Base-by-base conservation (phyloP, 345 rosid genomes). In the Corchorus olitorius region DNA sequence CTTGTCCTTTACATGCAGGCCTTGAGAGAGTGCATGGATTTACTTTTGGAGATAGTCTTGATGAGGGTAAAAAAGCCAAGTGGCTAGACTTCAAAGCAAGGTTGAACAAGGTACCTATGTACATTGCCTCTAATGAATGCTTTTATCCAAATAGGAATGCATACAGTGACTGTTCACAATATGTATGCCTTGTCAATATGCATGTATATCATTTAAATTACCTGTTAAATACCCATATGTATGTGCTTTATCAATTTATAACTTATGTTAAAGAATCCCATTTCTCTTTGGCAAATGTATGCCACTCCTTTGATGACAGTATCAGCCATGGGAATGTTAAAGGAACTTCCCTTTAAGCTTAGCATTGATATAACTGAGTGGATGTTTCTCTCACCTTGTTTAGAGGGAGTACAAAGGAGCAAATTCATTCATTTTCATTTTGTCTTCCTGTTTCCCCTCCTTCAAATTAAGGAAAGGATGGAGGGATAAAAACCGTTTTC, bases 21-120 rank as follows among this genome's bases (percentile, higher is more conserved):
- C 91, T 95, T 54, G 99, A 93, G 78, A 92, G 97, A 82, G 90
- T 95, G 56, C 99, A 95, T 69, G 98, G 99, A 67, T 95, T 93
- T 81, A 89, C 98, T 41, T 95, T 93, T 77, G 98, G 99, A 73
- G 98, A 95, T 73, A 95, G 99, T 84, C 79, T 91, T 69, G 94
- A 86, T 22, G 97, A 89, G 68, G 22, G 60, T 62, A 92, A 86
- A 83, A 87, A 54, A 81, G 80, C 70, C 78, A 93, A 87, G 78
- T 95, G 99, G 98, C 88, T 77, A 81, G 94, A 91, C 64, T 95
- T 95, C 55, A 87, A 68, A 77, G 80, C 82, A 78, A 89, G 87
- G 76, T 84, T 95, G 52, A 86, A 54, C 54, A 88, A 93, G 99
- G 98, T 95, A 87, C 39, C 16, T 70, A 41, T 11, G 17, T 16